Percentiles rank a stretch among this genome's conserved stretches.
These are phyloP conservation scores for Phytophthora pisi DNA, from an alignment of 352 stramenopile genomes.

Conservation along the genomic window DNA sequence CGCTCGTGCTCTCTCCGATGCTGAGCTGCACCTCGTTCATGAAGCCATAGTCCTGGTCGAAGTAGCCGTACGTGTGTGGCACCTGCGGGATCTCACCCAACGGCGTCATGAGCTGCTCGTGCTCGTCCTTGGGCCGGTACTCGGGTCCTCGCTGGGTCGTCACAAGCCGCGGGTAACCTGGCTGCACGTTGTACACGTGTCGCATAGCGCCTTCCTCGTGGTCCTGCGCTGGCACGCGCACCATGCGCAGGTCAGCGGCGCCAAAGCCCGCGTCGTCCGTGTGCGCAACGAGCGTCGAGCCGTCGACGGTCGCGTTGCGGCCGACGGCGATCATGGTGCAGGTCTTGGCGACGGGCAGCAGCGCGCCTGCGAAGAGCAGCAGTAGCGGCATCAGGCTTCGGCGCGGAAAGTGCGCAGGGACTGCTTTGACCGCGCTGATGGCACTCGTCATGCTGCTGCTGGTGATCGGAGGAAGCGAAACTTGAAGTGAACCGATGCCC, in stretches of 20 bases:
- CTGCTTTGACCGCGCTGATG: background rate
- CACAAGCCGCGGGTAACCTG: constrained; percentile 79
- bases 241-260: constrained; percentile 90
- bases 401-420: background rate
- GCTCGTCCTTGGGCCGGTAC: constrained; percentile 56
- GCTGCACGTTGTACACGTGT: constrained; percentile 71
- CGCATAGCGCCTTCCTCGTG: constrained; percentile 48
- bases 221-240: constrained; percentile 90
- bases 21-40: constrained; percentile 96
- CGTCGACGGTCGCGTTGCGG: constrained; percentile 76
- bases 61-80: constrained; percentile 92
- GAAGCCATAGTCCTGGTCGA: constrained; percentile 94
- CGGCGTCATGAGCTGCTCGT: constrained; percentile 52
- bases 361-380: constrained; percentile 10
- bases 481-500: constrained; percentile 22
- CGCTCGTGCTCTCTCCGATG: constrained; percentile 95
- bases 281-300: constrained; percentile 90
- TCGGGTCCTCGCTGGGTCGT: constrained; percentile 66
- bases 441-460: background rate
- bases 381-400: constrained; percentile 1
- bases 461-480: constrained; percentile 11
- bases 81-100: constrained; percentile 91
- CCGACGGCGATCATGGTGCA: constrained; percentile 93
- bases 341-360: constrained; percentile 20
- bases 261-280: constrained; percentile 85